phyloP scores from a whole-genome alignment of 2,329 filamentous ascomycete genomes.

The Sporothrix euskadiensis region DNA sequence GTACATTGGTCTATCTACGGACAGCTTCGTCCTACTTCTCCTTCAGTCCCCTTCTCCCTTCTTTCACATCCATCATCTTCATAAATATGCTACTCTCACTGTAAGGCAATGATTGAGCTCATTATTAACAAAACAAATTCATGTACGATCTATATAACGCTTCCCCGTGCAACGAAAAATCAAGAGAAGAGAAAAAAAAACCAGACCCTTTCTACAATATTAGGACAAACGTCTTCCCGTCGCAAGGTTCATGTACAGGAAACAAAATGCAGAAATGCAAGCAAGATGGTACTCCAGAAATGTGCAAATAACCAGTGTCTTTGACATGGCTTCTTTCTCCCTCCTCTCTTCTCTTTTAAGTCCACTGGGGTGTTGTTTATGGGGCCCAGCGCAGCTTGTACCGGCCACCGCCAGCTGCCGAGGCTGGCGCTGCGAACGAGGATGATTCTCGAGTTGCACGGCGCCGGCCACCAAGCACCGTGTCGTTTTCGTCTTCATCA shows the following conservation, averaged over 20 bases:
- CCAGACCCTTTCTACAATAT: not conserved
- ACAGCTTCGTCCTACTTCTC: not conserved
- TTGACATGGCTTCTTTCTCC: not conserved
- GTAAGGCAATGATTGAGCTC: not conserved
- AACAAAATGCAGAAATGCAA: not conserved
- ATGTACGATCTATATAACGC: not conserved
- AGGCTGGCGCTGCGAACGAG: not conserved
- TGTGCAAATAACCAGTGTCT: not conserved
- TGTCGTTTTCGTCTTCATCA: slow-evolving; percentile 16
- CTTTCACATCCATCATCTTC: not conserved
- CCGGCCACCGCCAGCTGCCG: not conserved
- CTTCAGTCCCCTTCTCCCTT: not conserved
- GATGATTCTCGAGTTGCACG: not conserved
- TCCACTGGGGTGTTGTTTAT: not conserved
- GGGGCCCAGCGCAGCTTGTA: slow-evolving; percentile 32
- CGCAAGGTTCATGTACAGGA: not conserved
- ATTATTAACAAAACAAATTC: not conserved
- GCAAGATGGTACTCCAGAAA: not conserved
- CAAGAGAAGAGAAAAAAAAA: not conserved
- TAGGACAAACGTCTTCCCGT: not conserved
- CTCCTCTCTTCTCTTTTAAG: not conserved
- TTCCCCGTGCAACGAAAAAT: not conserved
- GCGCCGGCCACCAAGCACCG: not conserved
- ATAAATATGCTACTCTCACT: not conserved
- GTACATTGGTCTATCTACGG: not conserved